Conservation (phyloP, 1,139 yeast species). For the Taiozyma onychis region DNA sequence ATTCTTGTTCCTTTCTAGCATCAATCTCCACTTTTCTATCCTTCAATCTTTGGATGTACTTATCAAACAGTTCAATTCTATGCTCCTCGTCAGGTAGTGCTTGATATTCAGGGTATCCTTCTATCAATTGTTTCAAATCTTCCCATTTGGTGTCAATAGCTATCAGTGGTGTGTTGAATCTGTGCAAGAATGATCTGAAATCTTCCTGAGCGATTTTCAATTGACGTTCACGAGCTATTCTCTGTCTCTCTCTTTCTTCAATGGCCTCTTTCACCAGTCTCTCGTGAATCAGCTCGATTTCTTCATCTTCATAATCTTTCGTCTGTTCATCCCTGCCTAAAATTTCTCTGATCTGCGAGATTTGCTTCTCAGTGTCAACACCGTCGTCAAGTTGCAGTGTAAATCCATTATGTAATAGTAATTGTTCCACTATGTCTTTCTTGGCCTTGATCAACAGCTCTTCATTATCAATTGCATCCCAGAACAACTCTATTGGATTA, state of each 20-base stretch:
- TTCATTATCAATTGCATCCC: conserved; percentile 69
- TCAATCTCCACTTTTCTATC: conserved; percentile 19
- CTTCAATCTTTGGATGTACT: conserved; percentile 21
- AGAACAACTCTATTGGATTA: conserved; percentile 67
- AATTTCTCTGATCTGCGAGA: conserved; percentile 9
- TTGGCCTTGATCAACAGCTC: conserved; percentile 50
- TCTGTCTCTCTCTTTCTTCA: conserved; percentile 28
- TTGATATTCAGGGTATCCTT: conserved; percentile 28
- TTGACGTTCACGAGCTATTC: conserved; percentile 29
- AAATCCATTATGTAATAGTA: conserved; percentile 35
- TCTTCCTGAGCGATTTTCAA: conserved; percentile 32
- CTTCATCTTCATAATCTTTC: conserved; percentile 22
- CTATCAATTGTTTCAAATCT: conserved; percentile 28
- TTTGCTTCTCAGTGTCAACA: conserved; percentile 10
- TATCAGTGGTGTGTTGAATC: conserved; percentile 21
- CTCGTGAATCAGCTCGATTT: conserved; percentile 26
- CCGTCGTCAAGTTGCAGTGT: conserved; percentile 13
- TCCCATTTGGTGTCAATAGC: conserved; percentile 32
- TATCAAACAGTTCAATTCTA: conserved; percentile 27
- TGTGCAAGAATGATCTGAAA: conserved; percentile 29
- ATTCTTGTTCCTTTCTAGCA: conserved; percentile 16
- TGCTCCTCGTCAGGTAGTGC: conserved; percentile 33
- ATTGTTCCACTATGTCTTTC: conserved; percentile 52
- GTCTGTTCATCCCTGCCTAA: conserved; percentile 21
- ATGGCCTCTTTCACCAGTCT: conserved; percentile 25